These are phyloP conservation scores for Penicillium sp. DNA, from an alignment of 2,329 filamentous ascomycete genomes.

Conservation along the genomic window DNA sequence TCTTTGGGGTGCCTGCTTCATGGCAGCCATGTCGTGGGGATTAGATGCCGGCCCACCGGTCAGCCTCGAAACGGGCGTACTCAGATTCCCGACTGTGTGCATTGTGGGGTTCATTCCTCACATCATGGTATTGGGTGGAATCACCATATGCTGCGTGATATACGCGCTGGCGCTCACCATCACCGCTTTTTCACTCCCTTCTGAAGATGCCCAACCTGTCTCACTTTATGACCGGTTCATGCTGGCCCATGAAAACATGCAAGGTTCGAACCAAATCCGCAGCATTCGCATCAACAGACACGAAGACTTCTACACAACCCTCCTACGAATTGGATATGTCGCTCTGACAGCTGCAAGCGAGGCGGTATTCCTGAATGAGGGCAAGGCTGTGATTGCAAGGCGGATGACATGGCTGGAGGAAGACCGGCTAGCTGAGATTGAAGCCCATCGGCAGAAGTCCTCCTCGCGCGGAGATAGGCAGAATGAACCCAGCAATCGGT, in stretches of 20 bases:
- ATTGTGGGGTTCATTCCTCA: slow-evolving; percentile 95
- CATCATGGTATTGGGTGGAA: slow-evolving; percentile 80
- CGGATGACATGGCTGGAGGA: slow-evolving; percentile 89
- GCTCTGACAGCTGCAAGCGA: slow-evolving; percentile 92
- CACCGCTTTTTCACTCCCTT: slow-evolving; percentile 68
- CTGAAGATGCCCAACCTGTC: slow-evolving; percentile 47
- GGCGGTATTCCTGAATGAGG: slow-evolving; percentile 93
- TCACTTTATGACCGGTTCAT: slow-evolving; percentile 63
- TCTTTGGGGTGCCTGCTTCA: slow-evolving; percentile 88
- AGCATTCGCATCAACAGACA: slow-evolving; percentile 78
- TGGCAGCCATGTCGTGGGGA: slow-evolving; percentile 80
- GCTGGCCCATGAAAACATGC: slow-evolving; percentile 82
- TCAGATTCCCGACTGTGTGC: slow-evolving; percentile 90
- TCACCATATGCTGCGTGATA: slow-evolving; percentile 72
- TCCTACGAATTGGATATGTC: slow-evolving; percentile 83
- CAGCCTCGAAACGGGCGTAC: slow-evolving; percentile 59
- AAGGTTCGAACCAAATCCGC: slow-evolving; percentile 83
- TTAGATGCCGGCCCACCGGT: slow-evolving; percentile 55
- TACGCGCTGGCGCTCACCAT: slow-evolving; percentile 76
- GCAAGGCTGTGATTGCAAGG: slow-evolving; percentile 71
- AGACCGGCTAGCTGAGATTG: slow-evolving; percentile 76
- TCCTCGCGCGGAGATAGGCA: slow-evolving; percentile 19
- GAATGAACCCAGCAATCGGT: slow-evolving; percentile 16
- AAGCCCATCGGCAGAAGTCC: slow-evolving; percentile 48
- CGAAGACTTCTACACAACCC: slow-evolving; percentile 93